Evolutionary conservation across 2,329 filamentous ascomycete species (phyloP), one percentile per base, ranked within the genome.

Genomic region (Talaromyces piceae): DNA sequence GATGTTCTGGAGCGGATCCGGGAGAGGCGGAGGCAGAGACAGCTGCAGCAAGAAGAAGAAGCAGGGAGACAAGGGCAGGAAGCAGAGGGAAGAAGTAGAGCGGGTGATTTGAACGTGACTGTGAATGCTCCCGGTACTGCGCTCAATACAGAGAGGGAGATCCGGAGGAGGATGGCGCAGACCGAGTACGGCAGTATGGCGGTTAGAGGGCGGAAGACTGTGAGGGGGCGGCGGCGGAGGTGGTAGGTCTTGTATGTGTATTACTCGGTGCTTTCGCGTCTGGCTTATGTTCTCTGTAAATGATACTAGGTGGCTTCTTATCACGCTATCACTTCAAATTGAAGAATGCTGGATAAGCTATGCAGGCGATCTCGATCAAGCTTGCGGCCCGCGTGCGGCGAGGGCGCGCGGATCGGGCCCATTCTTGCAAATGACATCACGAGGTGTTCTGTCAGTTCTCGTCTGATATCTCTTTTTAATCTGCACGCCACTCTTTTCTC

Each of bases 171-270:
- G 20, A 58, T 58, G 39, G 53, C 55, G 9, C 62, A 64, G 54
- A 58, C 58, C 13, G 62, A 66, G 52, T 67, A 63, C 56, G 64
- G 64, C 25, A 59, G 59, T 37, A 63, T 67, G 63, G 65, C 65
- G 46, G 61, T 68, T 54, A 54, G 62, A 16, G 63, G 59, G 11
- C 57, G 62, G 44, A 62, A 43, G 31, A 31, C 6, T 26, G 41
- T 52, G 12, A 39, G 48, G 5, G 41, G 48, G 2, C 39, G 48
- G 16, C 30, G 41, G 31, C 31, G 41, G 33, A 2, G 39, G 22
- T 12, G 5, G 16, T 7, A 23, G 6, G 11, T 7, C 3, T 25
- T 12, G 5, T 41, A 23, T n/a, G n/a, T n/a, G n/a, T n/a, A n/a
- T n/a, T n/a, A n/a, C n/a, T n/a, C n/a, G n/a, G n/a, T n/a, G n/a